Evolutionary conservation across 2,329 filamentous ascomycete genomes (phyloP), one percentile per base, ranked within the genome.

Genomic region (Hymenoscyphus infarciens): DNA sequence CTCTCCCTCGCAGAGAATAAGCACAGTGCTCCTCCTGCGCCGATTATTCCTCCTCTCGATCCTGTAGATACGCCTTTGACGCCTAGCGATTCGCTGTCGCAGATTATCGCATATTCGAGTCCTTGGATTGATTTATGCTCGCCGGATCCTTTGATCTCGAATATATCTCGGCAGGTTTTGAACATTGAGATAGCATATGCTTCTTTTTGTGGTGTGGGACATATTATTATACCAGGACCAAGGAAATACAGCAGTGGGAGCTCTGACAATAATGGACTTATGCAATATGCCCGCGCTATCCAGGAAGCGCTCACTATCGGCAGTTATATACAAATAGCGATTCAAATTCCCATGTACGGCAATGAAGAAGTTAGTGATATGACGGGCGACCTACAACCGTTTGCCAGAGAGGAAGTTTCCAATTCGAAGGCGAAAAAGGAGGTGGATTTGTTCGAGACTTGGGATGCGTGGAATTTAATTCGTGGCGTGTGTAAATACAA

Each of bases 391-490:
- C 63, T 71, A 56, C 61, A 63, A 59, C 69, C 69, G 57, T 71
- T 72, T 62, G 70, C 74, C 31, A 71, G 68, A 68, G 56, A 69
- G 63, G n/a, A 67, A 61, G 60, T 75, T 31, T 65, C 76, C 10
- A 74, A 80, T 45, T 70, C 68, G 5, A 68, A 75, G 38, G 70
- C 71, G 6, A 78, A 80, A 35, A 67, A 66, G 42, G 82, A 86
- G 25, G 78, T 88, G 64, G 89, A 94, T 71, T 75, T 90, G 0
- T 95, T 91, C 75, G 87, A 87, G 60, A 83, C 88, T 2, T 99
- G 96, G 96, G 93, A 98, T 76, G 88, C 90, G 1, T 99, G 95
- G 95, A 89, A 99, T 74, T 82, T 88, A 25, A 89, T 99, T 71
- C 85, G 95, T 60, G 88, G 87, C 60, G 81, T 92, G 62, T 97